Evolutionary conservation across 495 filamentous ascomycete species (phyloP), one percentile per base, ranked within the genome.

Genomic region (Penicillium coffeae): DNA sequence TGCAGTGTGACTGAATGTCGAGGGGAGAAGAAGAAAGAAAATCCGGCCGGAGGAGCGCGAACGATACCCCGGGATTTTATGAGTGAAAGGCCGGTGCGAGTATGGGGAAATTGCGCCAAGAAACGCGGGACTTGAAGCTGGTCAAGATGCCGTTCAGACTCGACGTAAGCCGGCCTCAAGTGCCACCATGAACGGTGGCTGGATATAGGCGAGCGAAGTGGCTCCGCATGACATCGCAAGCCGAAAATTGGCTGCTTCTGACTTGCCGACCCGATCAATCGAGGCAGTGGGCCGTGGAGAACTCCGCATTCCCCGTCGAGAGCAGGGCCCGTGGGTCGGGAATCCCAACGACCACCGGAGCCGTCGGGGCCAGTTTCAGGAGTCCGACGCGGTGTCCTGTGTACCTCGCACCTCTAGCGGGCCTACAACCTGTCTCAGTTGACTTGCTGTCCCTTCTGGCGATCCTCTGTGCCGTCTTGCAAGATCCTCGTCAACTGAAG

Each of bases 241-340:
- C 30, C 8, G 15, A 22, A 5, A 20, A 7, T 40, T 19, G 32
- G 42, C 13, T 25, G n/a, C n/a, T n/a, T 27, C 20, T 59, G 39
- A 59, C 48, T 52, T 38, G 52, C 52, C 48, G 48, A 52, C 6
- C 51, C 45, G 40, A 58, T 43, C 22, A 32, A 36, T 40, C 42
- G 50, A 34, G 37, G 22, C 37, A 38, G 50, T 35, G 38, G 27
- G 30, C 48, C 45, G 50, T 50, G 56, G 52, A 51, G 50, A 47
- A 21, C 56, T 59, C 56, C 59, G 55, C 59, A 53, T 59, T 50
- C 50, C 51, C 52, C 55, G 53, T 52, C 51, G 34, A 20, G 36
- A 46, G 44, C 49, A 21, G 32, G 32, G 42, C 16, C 30, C 52
- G 42, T n/a, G n/a, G n/a, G 39, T 40, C 43, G 34, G 38, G 32